Conservation (phyloP, 1,139 yeast genomes). For the Candida smagusa region DNA sequence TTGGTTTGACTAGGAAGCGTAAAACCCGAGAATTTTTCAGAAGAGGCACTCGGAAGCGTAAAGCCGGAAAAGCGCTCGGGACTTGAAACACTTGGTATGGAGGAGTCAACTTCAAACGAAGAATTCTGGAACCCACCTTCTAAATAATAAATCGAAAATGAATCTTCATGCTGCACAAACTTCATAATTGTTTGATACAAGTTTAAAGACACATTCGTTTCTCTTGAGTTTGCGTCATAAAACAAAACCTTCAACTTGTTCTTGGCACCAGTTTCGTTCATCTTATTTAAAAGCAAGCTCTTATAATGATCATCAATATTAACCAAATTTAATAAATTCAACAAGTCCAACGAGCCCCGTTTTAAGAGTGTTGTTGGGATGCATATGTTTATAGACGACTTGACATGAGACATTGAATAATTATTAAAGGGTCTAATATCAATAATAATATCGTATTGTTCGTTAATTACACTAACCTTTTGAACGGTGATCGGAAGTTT, state of each 20-base stretch:
- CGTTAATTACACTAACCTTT: slow-evolving; percentile 6
- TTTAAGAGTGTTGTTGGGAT: slow-evolving; percentile 42
- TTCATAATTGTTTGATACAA: slow-evolving; percentile 42
- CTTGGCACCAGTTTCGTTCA: slow-evolving; percentile 2
- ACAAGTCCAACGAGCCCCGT: slow-evolving; percentile 30
- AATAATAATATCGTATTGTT: slow-evolving; percentile 20
- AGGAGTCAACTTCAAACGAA: background rate
- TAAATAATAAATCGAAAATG: slow-evolving; percentile 29
- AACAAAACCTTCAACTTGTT: slow-evolving; percentile 36
- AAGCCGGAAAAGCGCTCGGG: background rate
- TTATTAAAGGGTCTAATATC: slow-evolving; percentile 39
- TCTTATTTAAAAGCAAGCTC: slow-evolving; percentile 14
- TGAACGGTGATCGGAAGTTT: slow-evolving; percentile 8
- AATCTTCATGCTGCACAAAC: slow-evolving; percentile 24
- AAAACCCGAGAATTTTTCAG: slow-evolving; percentile 15
- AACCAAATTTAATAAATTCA: slow-evolving; percentile 28
- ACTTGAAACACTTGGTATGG: slow-evolving; percentile 1
- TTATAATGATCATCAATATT: slow-evolving; percentile 20
- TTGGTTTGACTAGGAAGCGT: slow-evolving; percentile 22
- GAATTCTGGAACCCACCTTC: slow-evolving; percentile 33
- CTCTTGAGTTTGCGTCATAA: slow-evolving; percentile 43
- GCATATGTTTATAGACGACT: slow-evolving; percentile 33
- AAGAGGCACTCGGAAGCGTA: too few relatives aligned
- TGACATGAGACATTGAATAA: slow-evolving; percentile 27
- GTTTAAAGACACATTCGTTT: slow-evolving; percentile 29